phyloP scores from a whole-genome alignment of 371 early-diverging fungal species.

The Mucor racemosus region DNA sequence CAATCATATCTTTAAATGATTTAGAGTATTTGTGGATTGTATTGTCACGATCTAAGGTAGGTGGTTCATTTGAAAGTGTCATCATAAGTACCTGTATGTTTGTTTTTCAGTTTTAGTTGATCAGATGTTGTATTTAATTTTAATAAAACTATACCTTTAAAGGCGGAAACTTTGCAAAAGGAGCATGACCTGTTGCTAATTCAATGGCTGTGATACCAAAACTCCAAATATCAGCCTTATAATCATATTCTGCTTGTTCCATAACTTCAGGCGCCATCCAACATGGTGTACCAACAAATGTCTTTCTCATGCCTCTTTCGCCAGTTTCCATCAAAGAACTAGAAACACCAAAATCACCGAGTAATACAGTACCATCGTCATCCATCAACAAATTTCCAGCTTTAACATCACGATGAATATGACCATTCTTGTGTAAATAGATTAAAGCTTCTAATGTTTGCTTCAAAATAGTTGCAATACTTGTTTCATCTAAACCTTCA shows the following conservation, averaged over 20 bases:
- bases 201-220: constrained; percentile 93
- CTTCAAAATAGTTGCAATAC: constrained; percentile 85
- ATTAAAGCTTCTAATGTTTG: constrained; percentile 84
- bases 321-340: constrained; percentile 80
- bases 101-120: background rate
- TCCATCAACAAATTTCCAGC: constrained; percentile 89
- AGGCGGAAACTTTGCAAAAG: constrained; percentile 90
- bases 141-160: constrained; percentile 65
- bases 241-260: constrained; percentile 83
- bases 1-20: constrained; percentile 86
- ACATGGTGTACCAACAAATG: constrained; percentile 93
- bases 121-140: background rate
- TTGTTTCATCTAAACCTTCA: constrained; percentile 83
- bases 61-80: constrained; percentile 88
- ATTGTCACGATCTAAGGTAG: constrained; percentile 80
- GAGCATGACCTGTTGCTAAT: constrained; percentile 91
- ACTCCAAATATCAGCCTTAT: constrained; percentile 93
- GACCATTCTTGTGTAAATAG: constrained; percentile 86
- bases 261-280: constrained; percentile 93
- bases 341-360: constrained; percentile 93
- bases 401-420: constrained; percentile 94
- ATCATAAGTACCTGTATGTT: constrained; percentile 78
- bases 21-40: constrained; percentile 79
- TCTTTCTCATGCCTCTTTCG: constrained; percentile 78
- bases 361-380: constrained; percentile 79